Conservation (phyloP, 257 asterid species). For the Asclepias syriaca region DNA sequence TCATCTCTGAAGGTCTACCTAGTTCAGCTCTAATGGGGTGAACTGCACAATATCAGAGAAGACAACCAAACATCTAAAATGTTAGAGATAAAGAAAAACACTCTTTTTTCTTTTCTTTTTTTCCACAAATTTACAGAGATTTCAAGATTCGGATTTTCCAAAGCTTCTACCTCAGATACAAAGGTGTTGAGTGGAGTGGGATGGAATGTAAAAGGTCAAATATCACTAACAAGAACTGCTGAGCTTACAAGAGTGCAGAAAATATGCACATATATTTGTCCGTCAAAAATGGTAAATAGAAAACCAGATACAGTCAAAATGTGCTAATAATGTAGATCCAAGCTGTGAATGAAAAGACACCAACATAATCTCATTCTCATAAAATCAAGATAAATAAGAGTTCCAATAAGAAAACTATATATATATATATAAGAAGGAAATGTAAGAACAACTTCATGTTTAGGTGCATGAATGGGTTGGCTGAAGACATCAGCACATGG, state of each 20-base stretch:
- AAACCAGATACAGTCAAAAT: too few species aligned
- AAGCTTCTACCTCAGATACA: neutral
- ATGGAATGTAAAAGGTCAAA: neutral
- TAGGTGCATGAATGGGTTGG: too few species aligned
- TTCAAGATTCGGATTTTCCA: neutral
- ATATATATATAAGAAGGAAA: neutral
- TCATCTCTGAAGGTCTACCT: constrained; percentile 85
- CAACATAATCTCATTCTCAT: neutral
- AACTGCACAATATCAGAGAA: constrained; percentile 42
- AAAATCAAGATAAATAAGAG: neutral
- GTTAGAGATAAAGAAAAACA: neutral
- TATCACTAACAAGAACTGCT: neutral
- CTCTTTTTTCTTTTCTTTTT: too few species aligned
- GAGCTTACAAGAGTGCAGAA: neutral
- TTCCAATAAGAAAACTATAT: neutral
- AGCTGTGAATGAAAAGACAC: neutral
- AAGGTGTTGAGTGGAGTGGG: too few species aligned
- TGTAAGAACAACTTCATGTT: neutral
- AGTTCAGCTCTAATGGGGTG: constrained; percentile 98
- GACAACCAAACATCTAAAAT: neutral
- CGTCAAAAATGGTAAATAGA: neutral
- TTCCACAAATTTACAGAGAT: neutral
- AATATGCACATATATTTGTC: neutral
- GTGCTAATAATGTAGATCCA: neutral
- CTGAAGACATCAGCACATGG: neutral